phyloP scores from a whole-genome alignment of 768 basidiomycete genomes.

The Boletus rubescentipes region DNA sequence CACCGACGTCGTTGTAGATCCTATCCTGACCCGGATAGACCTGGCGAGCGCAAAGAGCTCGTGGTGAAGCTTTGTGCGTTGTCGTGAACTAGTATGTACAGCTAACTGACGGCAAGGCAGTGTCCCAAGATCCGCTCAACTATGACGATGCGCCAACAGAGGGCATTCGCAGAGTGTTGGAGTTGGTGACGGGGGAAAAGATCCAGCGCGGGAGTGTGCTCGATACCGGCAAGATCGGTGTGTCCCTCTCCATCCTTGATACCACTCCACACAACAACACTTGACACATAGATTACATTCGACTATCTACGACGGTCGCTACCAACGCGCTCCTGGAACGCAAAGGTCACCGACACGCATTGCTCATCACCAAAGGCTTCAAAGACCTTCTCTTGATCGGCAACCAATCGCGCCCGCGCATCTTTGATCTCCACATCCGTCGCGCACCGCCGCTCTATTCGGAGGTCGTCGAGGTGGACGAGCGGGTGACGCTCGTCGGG shows the following conservation, averaged over 20 bases:
- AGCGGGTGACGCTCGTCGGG: slow-evolving; percentile 92
- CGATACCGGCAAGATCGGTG: slow-evolving; percentile 80
- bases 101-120: slow-evolving; percentile 38
- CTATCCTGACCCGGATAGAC: slow-evolving; percentile 68
- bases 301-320: slow-evolving; percentile 91
- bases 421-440: slow-evolving; percentile 92
- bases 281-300: slow-evolving; percentile 69
- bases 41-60: slow-evolving; percentile 63
- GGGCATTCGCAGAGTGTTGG: slow-evolving; percentile 84
- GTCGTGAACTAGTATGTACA: neutral
- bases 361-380: slow-evolving; percentile 91
- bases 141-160: slow-evolving; percentile 94
- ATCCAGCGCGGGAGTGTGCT: slow-evolving; percentile 68
- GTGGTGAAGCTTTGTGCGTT: slow-evolving; percentile 86
- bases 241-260: neutral
- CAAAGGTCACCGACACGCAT: slow-evolving; percentile 88
- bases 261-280: too few relatives aligned
- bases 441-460: slow-evolving; percentile 76
- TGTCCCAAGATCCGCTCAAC: slow-evolving; percentile 86
- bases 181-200: slow-evolving; percentile 65
- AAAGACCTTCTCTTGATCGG: slow-evolving; percentile 90
- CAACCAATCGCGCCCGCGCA: slow-evolving; percentile 91
- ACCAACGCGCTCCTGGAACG: slow-evolving; percentile 95
- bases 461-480: slow-evolving; percentile 65
- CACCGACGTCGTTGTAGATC: slow-evolving; percentile 43